Percentiles rank a stretch among this genome's conserved stretches.
Evolutionary conservation across 257 asterid genomes (phyloP).

Genomic region (Petunia axillaris): DNA sequence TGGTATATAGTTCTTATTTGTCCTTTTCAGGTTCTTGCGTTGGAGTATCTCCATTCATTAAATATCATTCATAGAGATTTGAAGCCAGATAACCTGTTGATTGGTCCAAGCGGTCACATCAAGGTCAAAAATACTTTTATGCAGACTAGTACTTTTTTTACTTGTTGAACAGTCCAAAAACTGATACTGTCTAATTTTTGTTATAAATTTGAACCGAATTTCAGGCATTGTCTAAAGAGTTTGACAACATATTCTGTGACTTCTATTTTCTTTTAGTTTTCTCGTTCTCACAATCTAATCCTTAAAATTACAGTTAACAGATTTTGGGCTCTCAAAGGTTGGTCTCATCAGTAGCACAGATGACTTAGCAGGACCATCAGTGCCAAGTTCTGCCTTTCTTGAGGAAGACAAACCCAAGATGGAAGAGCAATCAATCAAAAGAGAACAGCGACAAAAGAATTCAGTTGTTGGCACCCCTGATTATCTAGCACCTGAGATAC

Average conservation of each 20-base stretch:
- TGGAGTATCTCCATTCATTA: constrained; percentile 93
- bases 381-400: constrained; percentile 48
- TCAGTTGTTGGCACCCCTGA: constrained; percentile 97
- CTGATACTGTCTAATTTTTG: not conserved
- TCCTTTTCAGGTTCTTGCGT: constrained; percentile 85
- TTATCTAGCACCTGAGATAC: constrained; percentile 99
- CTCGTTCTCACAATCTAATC: constrained; percentile 44
- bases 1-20: constrained; percentile 32
- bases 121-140: constrained; percentile 59
- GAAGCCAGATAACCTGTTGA: constrained; percentile 97
- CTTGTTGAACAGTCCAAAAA: constrained; percentile 12
- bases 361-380: constrained; percentile 89
- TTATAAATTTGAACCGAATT: not conserved
- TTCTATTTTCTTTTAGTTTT: constrained; percentile 25
- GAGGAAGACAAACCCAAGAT: constrained; percentile 67
- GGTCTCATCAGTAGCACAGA: constrained; percentile 98
- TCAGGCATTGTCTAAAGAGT: not conserved
- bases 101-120: constrained; percentile 98
- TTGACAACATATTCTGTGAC: constrained; percentile 2
- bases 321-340: constrained; percentile 96
- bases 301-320: constrained; percentile 84
- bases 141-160: constrained; percentile 16
- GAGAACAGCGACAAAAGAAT: constrained; percentile 74
- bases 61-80: constrained; percentile 91
- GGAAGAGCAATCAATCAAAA: constrained; percentile 55